Base-by-base conservation (phyloP, 768 basidiomycete species). In the Gautieria morchelliformis region DNA sequence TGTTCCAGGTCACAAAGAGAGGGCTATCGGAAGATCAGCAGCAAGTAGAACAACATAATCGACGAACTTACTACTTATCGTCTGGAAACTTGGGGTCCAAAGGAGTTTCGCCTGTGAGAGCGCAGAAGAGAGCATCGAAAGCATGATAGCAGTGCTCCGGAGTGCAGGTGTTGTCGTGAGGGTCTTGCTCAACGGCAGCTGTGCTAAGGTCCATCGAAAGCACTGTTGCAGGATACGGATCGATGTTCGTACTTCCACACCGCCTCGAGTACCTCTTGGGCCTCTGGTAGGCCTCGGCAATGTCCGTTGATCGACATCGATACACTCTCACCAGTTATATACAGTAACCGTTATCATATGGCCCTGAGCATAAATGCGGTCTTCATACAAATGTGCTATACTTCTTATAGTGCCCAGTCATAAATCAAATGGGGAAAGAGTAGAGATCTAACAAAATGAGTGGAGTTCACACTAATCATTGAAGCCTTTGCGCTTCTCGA, bases 1-100 rank as follows among this genome's bases (percentile, higher is more conserved):
- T 85, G 70, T 92, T 93, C 94, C 94, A 99, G 6, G 95, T 98
- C 33, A 98, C 92, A 70, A 99, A 99, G 56, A 99, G 76, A 12
- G 94, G 93, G 70, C 92, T 93, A 61, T 19, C 37, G 12, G 4
- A 33, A 45, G 41, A 51, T 40, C 60, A 48, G 56, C 10, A 37
- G 35, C 35, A 14, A 42, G 44, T 22, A 54, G 33, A 60, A 27
- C 17, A 56, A 53, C 15, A 15, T 22, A 52, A 40, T 35, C n/a
- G 17, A 27, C 33, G 52, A 33, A 74, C 85, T 65, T 69, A 94
- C 92, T 83, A 93, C 69, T 88, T 85, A 56, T 85, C 83, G 61
- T 90, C 78, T 14, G 77, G 68, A 67, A 92, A 93, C 57, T 71
- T 67, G 45, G 88, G 83, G 15, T 75, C 66, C 56, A 88, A 74